Base-by-base conservation (phyloP, 345 rosid genomes). In the Clarkia xantiana region DNA sequence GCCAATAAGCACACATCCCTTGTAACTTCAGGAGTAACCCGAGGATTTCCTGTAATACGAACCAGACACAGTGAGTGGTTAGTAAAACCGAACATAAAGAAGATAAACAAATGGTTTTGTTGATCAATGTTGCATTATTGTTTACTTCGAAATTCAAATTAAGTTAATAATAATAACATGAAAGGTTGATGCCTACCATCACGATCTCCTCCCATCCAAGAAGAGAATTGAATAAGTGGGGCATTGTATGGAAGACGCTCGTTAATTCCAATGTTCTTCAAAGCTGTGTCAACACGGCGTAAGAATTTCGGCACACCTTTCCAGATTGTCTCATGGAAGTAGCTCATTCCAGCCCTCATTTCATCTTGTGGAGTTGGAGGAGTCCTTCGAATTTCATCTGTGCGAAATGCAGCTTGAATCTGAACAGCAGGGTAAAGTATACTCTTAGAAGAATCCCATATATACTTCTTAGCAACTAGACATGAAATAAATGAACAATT, bases 121-220 rank as follows among this genome's bases (percentile, higher is more conserved):
- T 46, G 23, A 14, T 29, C 36, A 29, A 29, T 29, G 7, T 2
- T 29, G 36, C 25, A 2, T 2, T 5, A 22, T 22, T 22, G 5
- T 22, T n/a, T n/a, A n/a, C n/a, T n/a, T n/a, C 25, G 2, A 22
- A 22, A 2, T 22, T 22, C 25, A 22, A 22, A 22, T 22, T 2
- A 22, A 22, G 25, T 22, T 22, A 22, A 22, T n/a, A n/a, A n/a
- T n/a, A n/a, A n/a, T 22, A 12, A 10, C 18, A 8, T 11, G n/a
- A 1, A 34, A 10, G 10, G 36, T 49, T 15, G 47, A 57, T 57
- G 50, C 54, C 4, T 61, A 91, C 96, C 98, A 68, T 91, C 94
- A 67, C 96, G 98, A 53, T 91, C 96, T 10, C 98, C 98, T 6
- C 98, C 98, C 98, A 91, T 91, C 98, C 98, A 91, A 41, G 98